Base-by-base conservation (phyloP, 805 yeast species). In the Priceomyces fermenticarens region DNA sequence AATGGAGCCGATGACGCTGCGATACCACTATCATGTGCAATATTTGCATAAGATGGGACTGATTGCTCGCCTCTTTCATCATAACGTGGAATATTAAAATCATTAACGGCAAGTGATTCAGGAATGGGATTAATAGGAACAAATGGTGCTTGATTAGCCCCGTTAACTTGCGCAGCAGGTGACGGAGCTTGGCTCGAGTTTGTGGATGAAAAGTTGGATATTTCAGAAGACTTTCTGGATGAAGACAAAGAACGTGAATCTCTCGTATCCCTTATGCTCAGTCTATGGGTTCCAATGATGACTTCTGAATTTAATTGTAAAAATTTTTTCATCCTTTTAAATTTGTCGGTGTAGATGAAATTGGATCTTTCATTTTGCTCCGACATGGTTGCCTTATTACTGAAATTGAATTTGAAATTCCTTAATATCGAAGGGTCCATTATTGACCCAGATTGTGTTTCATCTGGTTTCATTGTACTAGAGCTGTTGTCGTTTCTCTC, bases 281-380 rank as follows among this genome's bases (percentile, higher is more conserved):
- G 71, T 47, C 91, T 67, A 50, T 78, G 83, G 0, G 95, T 88
- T 3, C 97, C 97, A 20, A 89, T 73, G 15, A 87, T 71, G 1
- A 88, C 76, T 58, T 86, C 96, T 1, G 88, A 77, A 38, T 89
- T 86, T 54, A 88, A 65, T n/a, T 88, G 87, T 5, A 89, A 68
- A 14, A 88, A 88, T 55, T 89, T 86, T 50, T 81, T 81, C 66
- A 80, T 73, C 42, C 88, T 67, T 58, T 87, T 88, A 54, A 84
- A 70, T 52, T 76, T 77, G 62, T 88, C 96, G 3, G 91, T 91
- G 57, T 89, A 88, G 41, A 87, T 75, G 60, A 83, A 81, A 12
- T 57, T 60, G 6, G 65, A 56, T 30, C 72, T 49, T 33, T 61
- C 70, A 29, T 57, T 58, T 32, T 57, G 70, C 37, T 58, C 40